Evolutionary conservation across 108 stramenopile genomes (phyloP).

Genomic region (Fragilaria radians): DNA sequence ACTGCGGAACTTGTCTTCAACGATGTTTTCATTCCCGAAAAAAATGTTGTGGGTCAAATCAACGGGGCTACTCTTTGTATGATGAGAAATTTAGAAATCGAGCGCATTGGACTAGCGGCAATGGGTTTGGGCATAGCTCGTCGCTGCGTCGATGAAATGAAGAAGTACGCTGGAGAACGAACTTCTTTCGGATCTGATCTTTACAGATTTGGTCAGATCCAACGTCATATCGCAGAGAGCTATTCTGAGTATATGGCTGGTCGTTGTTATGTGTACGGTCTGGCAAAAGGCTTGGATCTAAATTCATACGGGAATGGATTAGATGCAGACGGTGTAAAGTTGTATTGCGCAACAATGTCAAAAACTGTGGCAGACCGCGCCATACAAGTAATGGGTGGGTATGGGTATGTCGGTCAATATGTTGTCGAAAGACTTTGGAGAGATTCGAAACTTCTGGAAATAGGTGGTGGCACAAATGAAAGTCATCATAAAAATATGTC

Average conservation of each 20-base stretch:
- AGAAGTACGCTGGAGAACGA: slow-evolving; percentile 78
- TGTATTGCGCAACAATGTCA: slow-evolving; percentile 93
- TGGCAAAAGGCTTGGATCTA: slow-evolving; percentile 83
- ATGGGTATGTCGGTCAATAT: slow-evolving; percentile 99
- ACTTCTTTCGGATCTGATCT: slow-evolving; percentile 88
- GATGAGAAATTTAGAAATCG: slow-evolving; percentile 99
- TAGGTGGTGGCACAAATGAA: slow-evolving; percentile 99
- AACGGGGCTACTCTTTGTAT: slow-evolving; percentile 92
- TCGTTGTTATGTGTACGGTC: slow-evolving; percentile 84
- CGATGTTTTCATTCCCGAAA: slow-evolving; percentile 77
- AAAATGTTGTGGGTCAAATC: slow-evolving; percentile 85
- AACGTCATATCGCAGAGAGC: slow-evolving; percentile 85
- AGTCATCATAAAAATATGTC: slow-evolving; percentile 99
- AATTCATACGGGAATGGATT: slow-evolving; percentile 71
- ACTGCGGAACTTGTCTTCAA: slow-evolving; percentile 99
- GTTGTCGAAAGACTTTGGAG: slow-evolving; percentile 95
- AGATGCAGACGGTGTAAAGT: slow-evolving; percentile 97
- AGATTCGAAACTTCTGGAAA: slow-evolving; percentile 97
- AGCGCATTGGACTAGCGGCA: slow-evolving; percentile 93
- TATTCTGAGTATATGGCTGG: slow-evolving; percentile 98
- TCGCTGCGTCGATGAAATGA: slow-evolving; percentile 91
- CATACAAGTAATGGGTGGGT: slow-evolving; percentile 96
- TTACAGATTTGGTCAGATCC: slow-evolving; percentile 92
- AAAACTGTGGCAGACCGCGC: slow-evolving; percentile 96
- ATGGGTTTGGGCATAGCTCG: slow-evolving; percentile 95